A percentile compares a stretch with the other conserved stretches of the same genome.
phyloP scores from a whole-genome alignment of 371 early-diverging fungal species.

The Apophysomyces elegans region DNA sequence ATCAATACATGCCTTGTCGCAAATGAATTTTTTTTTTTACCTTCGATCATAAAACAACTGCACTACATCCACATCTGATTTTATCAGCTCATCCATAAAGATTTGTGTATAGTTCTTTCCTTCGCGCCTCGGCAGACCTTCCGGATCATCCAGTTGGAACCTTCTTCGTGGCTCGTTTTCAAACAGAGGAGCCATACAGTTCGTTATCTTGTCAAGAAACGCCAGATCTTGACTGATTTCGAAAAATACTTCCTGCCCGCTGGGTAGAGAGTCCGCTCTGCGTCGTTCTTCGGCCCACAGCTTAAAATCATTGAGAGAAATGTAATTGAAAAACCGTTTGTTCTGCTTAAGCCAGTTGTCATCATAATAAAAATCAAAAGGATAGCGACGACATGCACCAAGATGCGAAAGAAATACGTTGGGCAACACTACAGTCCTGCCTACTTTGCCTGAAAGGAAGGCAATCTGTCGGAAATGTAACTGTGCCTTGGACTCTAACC shows the following conservation, averaged over 20 bases:
- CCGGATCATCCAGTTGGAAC: constrained; percentile 30
- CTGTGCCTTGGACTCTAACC: constrained; percentile 23
- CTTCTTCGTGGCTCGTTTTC: constrained; percentile 17
- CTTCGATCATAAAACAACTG: constrained; percentile 46
- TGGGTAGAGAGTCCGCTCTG: neutral
- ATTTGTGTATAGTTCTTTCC: constrained; percentile 35
- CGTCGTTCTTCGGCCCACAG: constrained; percentile 31
- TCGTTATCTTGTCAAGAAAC: constrained; percentile 2
- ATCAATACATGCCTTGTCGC: neutral
- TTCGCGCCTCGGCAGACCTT: constrained; percentile 17
- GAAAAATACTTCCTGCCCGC: constrained; percentile 15
- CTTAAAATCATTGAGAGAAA: constrained; percentile 35
- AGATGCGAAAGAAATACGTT: constrained; percentile 36
- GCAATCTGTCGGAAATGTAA: constrained; percentile 43
- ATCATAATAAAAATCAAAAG: constrained; percentile 40
- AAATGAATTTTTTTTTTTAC: constrained; percentile 15
- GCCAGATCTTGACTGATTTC: neutral
- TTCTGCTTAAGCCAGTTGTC: constrained; percentile 25
- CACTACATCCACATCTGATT: constrained; percentile 34
- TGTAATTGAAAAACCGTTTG: constrained; percentile 29
- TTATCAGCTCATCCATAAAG: constrained; percentile 22
- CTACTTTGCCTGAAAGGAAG: constrained; percentile 31
- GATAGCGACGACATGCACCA: constrained; percentile 30
- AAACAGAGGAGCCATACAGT: constrained; percentile 27
- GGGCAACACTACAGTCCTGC: constrained; percentile 39